Evolutionary conservation across 2,329 filamentous ascomycete genomes (phyloP), one percentile per base, ranked within the genome.

Genomic region (Xylariaceae sp.): DNA sequence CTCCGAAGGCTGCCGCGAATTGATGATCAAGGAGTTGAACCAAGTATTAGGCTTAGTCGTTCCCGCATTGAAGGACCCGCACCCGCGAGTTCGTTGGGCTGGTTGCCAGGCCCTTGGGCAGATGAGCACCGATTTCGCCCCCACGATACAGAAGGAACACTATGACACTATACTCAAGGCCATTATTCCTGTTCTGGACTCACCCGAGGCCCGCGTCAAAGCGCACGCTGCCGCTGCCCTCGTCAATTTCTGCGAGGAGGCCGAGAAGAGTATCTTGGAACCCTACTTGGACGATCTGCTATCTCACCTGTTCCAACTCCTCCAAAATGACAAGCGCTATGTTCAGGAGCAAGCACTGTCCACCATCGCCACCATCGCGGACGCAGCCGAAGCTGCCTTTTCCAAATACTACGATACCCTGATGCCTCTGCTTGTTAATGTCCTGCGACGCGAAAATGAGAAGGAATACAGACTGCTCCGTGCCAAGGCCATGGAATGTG

Each of bases 41-140:
- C 92, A 97, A 67, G 93, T 99, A 18, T 80, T 99, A 44, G 90
- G 96, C 59, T 80, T 99, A 50, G 93, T 99, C n/a, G 84, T 97
- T 45, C 94, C 94, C 14, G 89, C 93, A 34, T 80, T 99, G 34
- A 86, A 87, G 63, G 93, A 99, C 67, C 82, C 88, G 38, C 94
- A 99, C 67, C 89, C 94, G 39, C 89, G 94, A 67, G 94, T 99
- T 50, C 87, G 93, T 64, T 99, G 95, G 86, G 94, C 94, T 47
- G 94, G 92, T 33, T 99, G 94, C 77, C 97, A 99, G 67, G 94
- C 94, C 40, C 81, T 99, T n/a, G 94, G 94, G 28, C 94, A 99
- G 72, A 99, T 99, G 94, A 97, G 93, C 75, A 99, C 94, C 31
- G 94, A 99, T 68, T 99, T 99, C 70, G 93, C 95, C 12, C 92